Evolutionary conservation across 2,329 filamentous ascomycete species (phyloP).

Genomic region (Epichloe amarillans): DNA sequence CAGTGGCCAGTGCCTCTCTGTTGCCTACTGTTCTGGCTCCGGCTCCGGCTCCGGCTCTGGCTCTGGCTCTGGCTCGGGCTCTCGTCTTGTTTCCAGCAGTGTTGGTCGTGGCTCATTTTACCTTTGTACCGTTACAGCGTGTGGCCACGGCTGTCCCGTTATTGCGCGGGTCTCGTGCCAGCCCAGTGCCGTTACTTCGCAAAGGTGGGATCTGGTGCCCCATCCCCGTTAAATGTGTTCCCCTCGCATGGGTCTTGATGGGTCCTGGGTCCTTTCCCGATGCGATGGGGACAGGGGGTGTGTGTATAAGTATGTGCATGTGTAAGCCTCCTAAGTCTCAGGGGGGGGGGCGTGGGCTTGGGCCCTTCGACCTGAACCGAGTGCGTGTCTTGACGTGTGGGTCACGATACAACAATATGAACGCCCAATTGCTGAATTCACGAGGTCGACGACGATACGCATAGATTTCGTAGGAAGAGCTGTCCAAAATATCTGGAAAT

Average conservation of each 20-base stretch:
- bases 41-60: background rate
- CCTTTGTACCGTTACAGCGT: background rate
- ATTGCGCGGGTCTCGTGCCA: background rate
- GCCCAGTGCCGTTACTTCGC: background rate
- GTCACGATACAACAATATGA: background rate
- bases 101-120: background rate
- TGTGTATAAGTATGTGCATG: background rate
- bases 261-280: constrained; percentile 3
- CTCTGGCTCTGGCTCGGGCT: background rate
- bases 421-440: background rate
- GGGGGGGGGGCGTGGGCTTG: background rate
- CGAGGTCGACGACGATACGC: background rate
- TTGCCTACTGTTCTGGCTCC: background rate
- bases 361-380: background rate
- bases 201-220: background rate
- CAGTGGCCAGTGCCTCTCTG: background rate
- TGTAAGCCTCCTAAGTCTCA: background rate
- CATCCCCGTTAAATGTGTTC: constrained; percentile 2
- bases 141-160: constrained; percentile 1
- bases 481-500: too few relatives aligned
- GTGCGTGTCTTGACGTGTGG: background rate
- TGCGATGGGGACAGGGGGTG: constrained; percentile 3
- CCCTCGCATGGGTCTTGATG: constrained; percentile 1
- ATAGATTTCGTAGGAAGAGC: background rate
- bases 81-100: background rate